Base-by-base conservation (phyloP, 768 basidiomycete species). In the Psilocybe subaeruginosa region DNA sequence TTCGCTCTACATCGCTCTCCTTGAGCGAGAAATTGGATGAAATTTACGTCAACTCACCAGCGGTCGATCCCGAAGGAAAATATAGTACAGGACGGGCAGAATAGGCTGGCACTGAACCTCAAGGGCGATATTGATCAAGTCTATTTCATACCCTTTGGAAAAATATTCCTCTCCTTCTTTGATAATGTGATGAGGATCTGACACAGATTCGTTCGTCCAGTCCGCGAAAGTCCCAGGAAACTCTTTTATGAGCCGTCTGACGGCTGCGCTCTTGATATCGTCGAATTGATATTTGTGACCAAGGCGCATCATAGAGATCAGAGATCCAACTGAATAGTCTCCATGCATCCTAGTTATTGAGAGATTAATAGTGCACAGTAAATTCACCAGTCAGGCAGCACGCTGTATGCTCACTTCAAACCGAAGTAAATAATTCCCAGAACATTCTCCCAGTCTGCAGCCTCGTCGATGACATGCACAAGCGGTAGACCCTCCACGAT, bases 401-500 rank as follows among this genome's bases (percentile, higher is more conserved):
- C 23, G 23, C 23, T 23, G 23, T 23, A 23, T 23, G 23, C 56
- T 35, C 47, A 58, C 56, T 37, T 58, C 12, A 31, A 23, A 2
- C 46, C 48, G 11, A 52, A 43, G 30, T 61, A 61, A 3, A 61
- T 9, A 8, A 35, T 14, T 8, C 23, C 17, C 19, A 61, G 8
- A 4, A 61, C 16, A 19, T 16, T 8, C 14, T 56, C 37, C 60
- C 60, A 61, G 11, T 61, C 54, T 35, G n/a, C 23, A 27, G 47
- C 53, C 11, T 50, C 30, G 29, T 60, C 54, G 16, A 31, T 16
- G 8, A 65, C 17, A 54, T 51, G 43, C 16, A 65, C 45, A 14
- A 65, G 17, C 2, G 47, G 43, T 35, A 61, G 48, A 17, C 64
- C 61, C 8, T 65, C 64, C 1, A 62, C 33, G 4, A 37, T 16